Percentiles rank a stretch among this genome's conserved stretches.
These are phyloP conservation scores for Prunus kanzakura DNA, from an alignment of 306 rosid species.

Conservation along the genomic window DNA sequence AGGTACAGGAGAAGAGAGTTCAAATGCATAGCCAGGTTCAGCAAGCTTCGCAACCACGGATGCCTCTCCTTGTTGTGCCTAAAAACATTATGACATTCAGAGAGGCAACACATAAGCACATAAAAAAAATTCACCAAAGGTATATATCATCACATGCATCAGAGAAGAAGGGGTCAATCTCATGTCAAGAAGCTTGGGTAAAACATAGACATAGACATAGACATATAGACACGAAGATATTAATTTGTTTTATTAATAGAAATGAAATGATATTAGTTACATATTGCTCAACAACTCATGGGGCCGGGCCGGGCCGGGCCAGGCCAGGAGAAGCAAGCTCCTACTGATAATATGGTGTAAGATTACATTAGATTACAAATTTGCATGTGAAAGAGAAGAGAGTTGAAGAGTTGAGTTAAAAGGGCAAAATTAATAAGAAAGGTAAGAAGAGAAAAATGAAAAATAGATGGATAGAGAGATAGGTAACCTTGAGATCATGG, in stretches of 20 bases:
- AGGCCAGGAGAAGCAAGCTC: background rate
- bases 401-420: background rate
- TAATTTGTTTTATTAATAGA: no score
- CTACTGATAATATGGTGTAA: background rate
- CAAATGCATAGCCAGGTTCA: constrained; percentile 67
- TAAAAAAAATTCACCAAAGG: background rate
- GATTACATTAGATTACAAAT: background rate
- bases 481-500: constrained; percentile 73
- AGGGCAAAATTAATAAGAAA: background rate
- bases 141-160: background rate
- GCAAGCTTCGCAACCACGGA: constrained; percentile 54
- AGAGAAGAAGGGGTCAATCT: background rate
- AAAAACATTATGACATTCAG: background rate
- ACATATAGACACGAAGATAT: background rate
- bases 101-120: background rate
- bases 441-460: background rate
- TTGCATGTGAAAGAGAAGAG: background rate
- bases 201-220: background rate
- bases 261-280: background rate
- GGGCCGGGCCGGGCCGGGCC: background rate
- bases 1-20: constrained; percentile 73
- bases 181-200: background rate
- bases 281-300: no score
- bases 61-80: constrained; percentile 80
- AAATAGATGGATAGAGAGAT: background rate